Evolutionary conservation across 805 yeast genomes (phyloP), one percentile per base, ranked within the genome.

Genomic region (Candida maris): DNA sequence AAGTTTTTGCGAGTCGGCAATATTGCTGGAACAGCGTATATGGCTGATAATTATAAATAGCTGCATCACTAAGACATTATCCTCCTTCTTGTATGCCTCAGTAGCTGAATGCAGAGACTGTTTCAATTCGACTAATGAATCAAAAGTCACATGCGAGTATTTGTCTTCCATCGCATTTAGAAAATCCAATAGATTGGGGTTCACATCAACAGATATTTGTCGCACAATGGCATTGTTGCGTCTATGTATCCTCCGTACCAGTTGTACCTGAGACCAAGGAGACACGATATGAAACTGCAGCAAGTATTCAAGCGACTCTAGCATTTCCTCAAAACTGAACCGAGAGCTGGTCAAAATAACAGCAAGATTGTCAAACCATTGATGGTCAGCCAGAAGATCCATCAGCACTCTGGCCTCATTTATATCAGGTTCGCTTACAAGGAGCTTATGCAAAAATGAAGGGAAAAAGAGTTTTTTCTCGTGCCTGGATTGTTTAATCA

Each of bases 351-450:
- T 28, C 2, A 46, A 12, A 4, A 46, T 13, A 9, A 32, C 30
- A 3, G 46, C 25, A 4, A 45, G 47, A 28, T 40, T 46, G 15
- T 17, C 15, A 21, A 30, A 44, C 48, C 45, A 41, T 9, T 38
- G 39, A 14, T 35, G 14, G 16, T 34, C n/a, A 5, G 40, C 23
- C 10, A 46, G 27, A 17, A 29, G 20, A 10, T 32, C 27, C 13
- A 46, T 19, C 13, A 38, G 21, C 18, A 7, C 18, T 15, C 10
- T 28, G 9, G 9, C 10, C 10, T 18, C 12, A 28, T 13, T 6
- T 7, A 9, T 9, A 17, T 7, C 10, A 16, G 31, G 14, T 17
- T 18, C 21, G 21, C 18, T 15, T 8, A 21, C 18, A 6, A 28
- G 31, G 14, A 17, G 18, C 9, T 7, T 8, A 9, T 28, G 31